These are phyloP conservation scores for Alternaria rosae DNA, from an alignment of 2,329 filamentous ascomycete genomes.

Conservation along the genomic window DNA sequence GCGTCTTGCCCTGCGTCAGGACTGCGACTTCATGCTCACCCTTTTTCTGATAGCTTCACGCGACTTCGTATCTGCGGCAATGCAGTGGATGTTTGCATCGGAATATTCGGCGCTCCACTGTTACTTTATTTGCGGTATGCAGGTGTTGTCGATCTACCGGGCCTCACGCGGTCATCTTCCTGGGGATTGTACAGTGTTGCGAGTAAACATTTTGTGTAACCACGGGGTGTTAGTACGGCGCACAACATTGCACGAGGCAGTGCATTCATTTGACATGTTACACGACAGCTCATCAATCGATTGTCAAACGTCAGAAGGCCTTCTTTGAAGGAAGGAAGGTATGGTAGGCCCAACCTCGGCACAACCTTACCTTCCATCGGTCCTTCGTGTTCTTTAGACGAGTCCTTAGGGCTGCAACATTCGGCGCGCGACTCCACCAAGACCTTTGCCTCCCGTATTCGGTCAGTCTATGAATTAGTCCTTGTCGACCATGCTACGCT, in stretches of 20 bases:
- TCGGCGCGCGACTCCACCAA: neutral
- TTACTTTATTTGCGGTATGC: neutral
- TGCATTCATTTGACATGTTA: neutral
- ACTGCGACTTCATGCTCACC: neutral
- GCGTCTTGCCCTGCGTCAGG: neutral
- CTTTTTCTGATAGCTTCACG: neutral
- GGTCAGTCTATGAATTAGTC: neutral
- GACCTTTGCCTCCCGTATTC: neutral
- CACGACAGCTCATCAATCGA: neutral
- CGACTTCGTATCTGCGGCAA: neutral
- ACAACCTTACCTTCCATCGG: neutral
- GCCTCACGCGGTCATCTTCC: neutral
- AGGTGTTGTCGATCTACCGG: slow-evolving; percentile 3
- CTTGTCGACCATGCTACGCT: neutral
- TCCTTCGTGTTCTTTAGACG: neutral
- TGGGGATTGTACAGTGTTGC: neutral
- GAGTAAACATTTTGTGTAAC: neutral
- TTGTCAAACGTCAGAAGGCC: neutral
- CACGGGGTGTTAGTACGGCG: neutral
- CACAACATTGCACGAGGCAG: neutral
- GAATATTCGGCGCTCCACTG: neutral
- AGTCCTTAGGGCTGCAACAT: neutral
- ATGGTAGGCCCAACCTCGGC: neutral
- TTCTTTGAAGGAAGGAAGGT: neutral
- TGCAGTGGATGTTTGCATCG: neutral